Evolutionary conservation across 2,329 filamentous ascomycete species (phyloP).

Genomic region (Xylaria sp.): DNA sequence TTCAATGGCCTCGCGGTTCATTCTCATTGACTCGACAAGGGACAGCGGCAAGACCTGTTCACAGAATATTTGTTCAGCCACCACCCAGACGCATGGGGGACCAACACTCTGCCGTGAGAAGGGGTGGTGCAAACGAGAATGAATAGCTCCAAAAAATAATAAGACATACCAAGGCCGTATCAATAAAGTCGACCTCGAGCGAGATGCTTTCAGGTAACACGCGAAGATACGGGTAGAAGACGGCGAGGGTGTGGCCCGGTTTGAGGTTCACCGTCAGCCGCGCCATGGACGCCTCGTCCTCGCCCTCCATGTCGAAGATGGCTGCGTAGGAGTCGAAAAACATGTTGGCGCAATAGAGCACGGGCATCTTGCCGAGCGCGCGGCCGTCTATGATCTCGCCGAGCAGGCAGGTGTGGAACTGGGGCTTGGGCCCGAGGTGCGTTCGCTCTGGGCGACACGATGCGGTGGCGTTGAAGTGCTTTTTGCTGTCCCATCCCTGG

Average conservation of each 20-base stretch:
- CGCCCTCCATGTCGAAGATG: too few species aligned
- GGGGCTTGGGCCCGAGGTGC: too few species aligned
- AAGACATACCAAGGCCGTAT: neutral
- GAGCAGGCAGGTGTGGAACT: conserved; percentile 4
- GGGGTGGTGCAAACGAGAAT: neutral
- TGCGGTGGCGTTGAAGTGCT: too few species aligned
- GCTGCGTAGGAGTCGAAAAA: neutral
- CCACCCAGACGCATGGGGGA: neutral
- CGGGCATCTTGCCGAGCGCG: neutral
- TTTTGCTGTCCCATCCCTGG: too few species aligned
- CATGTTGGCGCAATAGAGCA: neutral
- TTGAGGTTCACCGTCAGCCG: conserved; percentile 8
- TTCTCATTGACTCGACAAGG: conserved; percentile 14
- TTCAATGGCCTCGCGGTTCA: conserved; percentile 20
- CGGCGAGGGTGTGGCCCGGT: conserved; percentile 23
- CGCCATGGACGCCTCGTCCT: neutral
- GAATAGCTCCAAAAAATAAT: neutral
- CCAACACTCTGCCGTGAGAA: neutral
- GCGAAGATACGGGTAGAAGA: conserved; percentile 20
- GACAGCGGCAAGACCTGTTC: conserved; percentile 22
- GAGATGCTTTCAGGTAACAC: conserved; percentile 5
- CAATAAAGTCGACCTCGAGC: conserved; percentile 10
- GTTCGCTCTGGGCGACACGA: too few species aligned
- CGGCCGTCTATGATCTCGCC: conserved; percentile 20
- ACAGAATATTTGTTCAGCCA: neutral